Base-by-base conservation (phyloP, 768 basidiomycete species). In the Psilocybe subaeruginosa region DNA sequence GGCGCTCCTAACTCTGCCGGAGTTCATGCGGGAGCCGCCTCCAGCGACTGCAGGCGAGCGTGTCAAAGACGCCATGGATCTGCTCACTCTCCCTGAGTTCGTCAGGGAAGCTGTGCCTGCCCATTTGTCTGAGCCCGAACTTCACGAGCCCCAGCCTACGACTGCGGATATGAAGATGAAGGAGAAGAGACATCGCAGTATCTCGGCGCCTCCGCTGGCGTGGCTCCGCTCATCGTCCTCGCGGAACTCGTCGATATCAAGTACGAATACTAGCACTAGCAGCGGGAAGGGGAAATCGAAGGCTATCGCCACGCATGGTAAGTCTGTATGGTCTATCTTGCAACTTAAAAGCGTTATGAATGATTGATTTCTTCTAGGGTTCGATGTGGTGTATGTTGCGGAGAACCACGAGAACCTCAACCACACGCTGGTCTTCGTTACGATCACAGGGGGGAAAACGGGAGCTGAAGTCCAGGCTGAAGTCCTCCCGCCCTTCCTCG, bases 391-490 rank as follows among this genome's bases (percentile, higher is more conserved):
- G 47, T 84, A 85, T 64, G 77, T 85, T 35, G 83, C 84, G 27
- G 96, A 97, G 73, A 85, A 93, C 68, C 94, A 96, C 69, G 92
- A 95, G 70, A 92, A 87, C 59, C 83, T 98, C 3, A 86, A 88
- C 23, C 89, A 90, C 52, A 82, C 97, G 31, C 78, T 93, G 37
- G 84, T 93, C 23, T 91, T 93, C 70, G 77, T 95, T 54, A 83
- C 84, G 19, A 76, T 87, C 33, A 78, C 79, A 1, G 83, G 84
- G 3, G 69, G 78, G 3, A 78, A 76, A 1, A 75, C 82, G 3
- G 82, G 82, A 2, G 72, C 78, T 9, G 84, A 86, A 54, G 73
- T 90, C 19, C 85, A 85, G 66, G 89, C 90, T 0, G 90, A 92
- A 64, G 86, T 92, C 11, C 72, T 87, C 4, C 80, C 84, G 0